A percentile compares a stretch with the other conserved stretches of the same genome.
These are phyloP conservation scores for Capniomyces stellatus DNA, from an alignment of 371 early-diverging fungal genomes.

Conservation along the genomic window DNA sequence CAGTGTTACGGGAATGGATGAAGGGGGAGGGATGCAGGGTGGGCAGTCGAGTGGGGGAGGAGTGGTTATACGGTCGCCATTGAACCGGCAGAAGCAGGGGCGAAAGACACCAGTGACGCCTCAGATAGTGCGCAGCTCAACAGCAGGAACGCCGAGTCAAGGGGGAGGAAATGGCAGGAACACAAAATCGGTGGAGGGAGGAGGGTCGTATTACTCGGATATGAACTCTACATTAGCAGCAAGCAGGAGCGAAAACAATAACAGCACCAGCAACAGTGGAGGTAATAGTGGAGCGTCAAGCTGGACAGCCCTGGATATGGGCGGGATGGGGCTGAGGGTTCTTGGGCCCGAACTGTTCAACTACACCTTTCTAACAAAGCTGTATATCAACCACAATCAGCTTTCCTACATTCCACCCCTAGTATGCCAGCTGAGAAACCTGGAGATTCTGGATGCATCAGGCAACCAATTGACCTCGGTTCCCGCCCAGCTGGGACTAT, in stretches of 20 bases:
- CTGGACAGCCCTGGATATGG: slow-evolving; percentile 78
- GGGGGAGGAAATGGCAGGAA: not conserved
- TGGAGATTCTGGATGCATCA: slow-evolving; percentile 64
- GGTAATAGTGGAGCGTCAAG: slow-evolving; percentile 4
- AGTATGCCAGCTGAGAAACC: slow-evolving; percentile 39
- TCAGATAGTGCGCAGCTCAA: not conserved
- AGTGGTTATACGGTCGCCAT: not conserved
- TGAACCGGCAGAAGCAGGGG: not conserved
- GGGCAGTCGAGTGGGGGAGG: not conserved
- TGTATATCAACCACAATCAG: slow-evolving; percentile 89
- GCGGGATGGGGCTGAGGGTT: slow-evolving; percentile 79
- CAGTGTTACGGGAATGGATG: not conserved
- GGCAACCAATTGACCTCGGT: slow-evolving; percentile 75
- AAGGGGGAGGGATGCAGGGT: not conserved
- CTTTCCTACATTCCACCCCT: slow-evolving; percentile 55
- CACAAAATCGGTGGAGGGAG: not conserved
- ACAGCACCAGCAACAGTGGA: not conserved
- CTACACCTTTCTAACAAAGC: slow-evolving; percentile 69
- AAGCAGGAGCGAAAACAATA: slow-evolving; percentile 5
- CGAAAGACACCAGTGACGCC: not conserved
- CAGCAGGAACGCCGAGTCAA: not conserved
- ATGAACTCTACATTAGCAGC: slow-evolving; percentile 3
- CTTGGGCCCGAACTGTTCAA: slow-evolving; percentile 50
- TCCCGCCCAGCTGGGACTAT: slow-evolving; percentile 82
- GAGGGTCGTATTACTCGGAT: not conserved